Evolutionary conservation across 192 early-diverging fungal species (phyloP), one percentile per base, ranked within the genome.

Genomic region (Rhizophagus clarus): DNA sequence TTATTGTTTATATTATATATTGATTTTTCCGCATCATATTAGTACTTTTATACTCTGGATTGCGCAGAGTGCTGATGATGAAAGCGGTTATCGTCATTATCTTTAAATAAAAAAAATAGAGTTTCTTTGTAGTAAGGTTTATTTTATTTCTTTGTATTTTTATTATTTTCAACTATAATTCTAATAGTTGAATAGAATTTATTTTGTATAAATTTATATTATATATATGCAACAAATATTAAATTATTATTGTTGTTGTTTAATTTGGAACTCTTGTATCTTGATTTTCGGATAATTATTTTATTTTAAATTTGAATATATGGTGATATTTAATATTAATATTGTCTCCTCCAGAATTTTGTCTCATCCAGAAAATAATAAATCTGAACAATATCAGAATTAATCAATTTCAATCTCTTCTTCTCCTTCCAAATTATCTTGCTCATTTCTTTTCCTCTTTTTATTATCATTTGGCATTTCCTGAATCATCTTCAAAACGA

Each of bases 401-500:
- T 56, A 56, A 22, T 56, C 51, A 7, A 56, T 56, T 56, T 56
- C 51, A 24, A 71, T 69, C 37, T 69, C 63, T 15, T 45, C 47
- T 29, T 74, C 72, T 51, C 56, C 72, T 12, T 74, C 45, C 14
- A 42, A 32, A 49, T 29, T 51, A 73, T 73, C 72, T 15, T 17
- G 37, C 0, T 11, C 72, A n/a, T 45, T 51, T 42, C 32, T 45
- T 28, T 26, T 51, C n/a, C 42, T 74, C 17, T 74, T 74, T 74
- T 26, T 74, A 4, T 15, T 71, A 34, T 71, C 42, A 22, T 26
- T 26, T 51, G 32, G 4, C 37, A 74, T 17, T 62, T 85, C 82
- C 34, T 85, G 80, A 70, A 85, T 82, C 5, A 82, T 82, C 56
- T 85, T 85, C 34, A 82, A 77, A 8, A 96, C 95, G 66, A 85